phyloP scores from a whole-genome alignment of 805 yeast genomes.

The Saccharomyces kudriavzevii region DNA sequence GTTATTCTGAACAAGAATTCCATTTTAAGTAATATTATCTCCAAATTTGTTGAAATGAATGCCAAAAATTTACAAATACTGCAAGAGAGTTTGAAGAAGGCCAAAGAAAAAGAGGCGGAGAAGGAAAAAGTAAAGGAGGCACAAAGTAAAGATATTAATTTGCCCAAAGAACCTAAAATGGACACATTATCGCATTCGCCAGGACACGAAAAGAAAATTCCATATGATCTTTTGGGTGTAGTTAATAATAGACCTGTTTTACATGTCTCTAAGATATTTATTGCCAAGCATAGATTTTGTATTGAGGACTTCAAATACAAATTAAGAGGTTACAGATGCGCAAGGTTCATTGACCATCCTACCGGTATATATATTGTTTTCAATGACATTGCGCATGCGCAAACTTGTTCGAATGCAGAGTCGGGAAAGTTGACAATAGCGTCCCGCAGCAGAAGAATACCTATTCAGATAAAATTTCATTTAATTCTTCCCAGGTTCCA shows the following conservation, averaged over 20 bases:
- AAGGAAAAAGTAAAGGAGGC: conserved; percentile 3
- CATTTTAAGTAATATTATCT: conserved; percentile 30
- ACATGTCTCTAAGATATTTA: conserved; percentile 46
- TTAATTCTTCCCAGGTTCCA: conserved; percentile 11
- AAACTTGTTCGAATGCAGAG: conserved; percentile 18
- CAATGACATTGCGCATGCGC: conserved; percentile 33
- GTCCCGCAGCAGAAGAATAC: conserved; percentile 18
- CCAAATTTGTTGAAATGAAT: conserved; percentile 28
- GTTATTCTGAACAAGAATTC: conserved; percentile 44
- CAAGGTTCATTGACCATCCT: conserved; percentile 51
- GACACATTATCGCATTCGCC: conserved; percentile 3
- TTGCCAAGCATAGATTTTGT: conserved; percentile 42
- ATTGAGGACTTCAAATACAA: conserved; percentile 54
- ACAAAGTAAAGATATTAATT: conserved; percentile 1
- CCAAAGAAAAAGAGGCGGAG: conserved; percentile 12
- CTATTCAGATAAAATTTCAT: conserved; percentile 20
- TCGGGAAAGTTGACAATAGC: conserved; percentile 18
- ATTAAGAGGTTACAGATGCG: conserved; percentile 55
- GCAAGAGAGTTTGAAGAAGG: conserved; percentile 20
- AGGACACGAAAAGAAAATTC: conserved; percentile 29
- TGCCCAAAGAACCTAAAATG: conserved; percentile 3
- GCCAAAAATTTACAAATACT: conserved; percentile 35
- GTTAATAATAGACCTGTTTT: conserved; percentile 54
- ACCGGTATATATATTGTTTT: conserved; percentile 69
- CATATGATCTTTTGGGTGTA: conserved; percentile 40